A percentile compares a stretch with the other conserved stretches of the same genome.
Evolutionary conservation across 495 filamentous ascomycete genomes (phyloP).

Genomic region (Aspergillus coremiiformis): DNA sequence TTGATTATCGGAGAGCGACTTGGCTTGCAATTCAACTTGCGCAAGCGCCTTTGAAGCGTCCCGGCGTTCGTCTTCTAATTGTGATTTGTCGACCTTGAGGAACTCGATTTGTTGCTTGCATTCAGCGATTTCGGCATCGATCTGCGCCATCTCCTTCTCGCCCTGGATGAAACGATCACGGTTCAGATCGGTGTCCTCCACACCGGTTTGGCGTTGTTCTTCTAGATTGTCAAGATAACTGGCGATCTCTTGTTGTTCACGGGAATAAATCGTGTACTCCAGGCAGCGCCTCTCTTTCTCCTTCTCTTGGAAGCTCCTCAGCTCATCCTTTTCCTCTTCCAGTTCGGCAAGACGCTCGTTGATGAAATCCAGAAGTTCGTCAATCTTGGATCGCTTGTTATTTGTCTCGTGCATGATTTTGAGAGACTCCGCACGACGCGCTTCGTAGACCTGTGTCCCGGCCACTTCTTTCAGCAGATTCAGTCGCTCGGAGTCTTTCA

Average conservation of each 20-base stretch:
- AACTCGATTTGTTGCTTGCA: conserved; percentile 78
- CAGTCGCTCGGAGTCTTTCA: conserved; percentile 89
- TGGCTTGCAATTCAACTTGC: conserved; percentile 77
- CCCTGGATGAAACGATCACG: conserved; percentile 66
- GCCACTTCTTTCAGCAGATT: conserved; percentile 94
- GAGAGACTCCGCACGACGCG: conserved; percentile 75
- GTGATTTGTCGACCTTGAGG: conserved; percentile 75
- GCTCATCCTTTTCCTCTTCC: conserved; percentile 94
- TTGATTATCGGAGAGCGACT: conserved; percentile 71
- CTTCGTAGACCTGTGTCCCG: conserved; percentile 94
- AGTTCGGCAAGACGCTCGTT: conserved; percentile 81
- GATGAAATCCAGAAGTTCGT: conserved; percentile 85
- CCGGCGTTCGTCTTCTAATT: conserved; percentile 83
- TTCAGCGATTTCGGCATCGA: conserved; percentile 71
- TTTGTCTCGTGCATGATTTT: conserved; percentile 98
- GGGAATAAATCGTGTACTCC: conserved; percentile 89
- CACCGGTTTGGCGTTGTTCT: conserved; percentile 67
- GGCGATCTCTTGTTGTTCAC: conserved; percentile 71
- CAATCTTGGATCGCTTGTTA: conserved; percentile 88
- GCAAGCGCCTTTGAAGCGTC: conserved; percentile 70
- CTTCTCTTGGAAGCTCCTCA: conserved; percentile 87
- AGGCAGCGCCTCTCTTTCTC: conserved; percentile 88
- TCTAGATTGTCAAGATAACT: conserved; percentile 78
- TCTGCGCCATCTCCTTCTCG: conserved; percentile 70
- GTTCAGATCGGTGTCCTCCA: conserved; percentile 76